phyloP scores from a whole-genome alignment of 2,329 filamentous ascomycete species.

The Mollisiaceae sp. region DNA sequence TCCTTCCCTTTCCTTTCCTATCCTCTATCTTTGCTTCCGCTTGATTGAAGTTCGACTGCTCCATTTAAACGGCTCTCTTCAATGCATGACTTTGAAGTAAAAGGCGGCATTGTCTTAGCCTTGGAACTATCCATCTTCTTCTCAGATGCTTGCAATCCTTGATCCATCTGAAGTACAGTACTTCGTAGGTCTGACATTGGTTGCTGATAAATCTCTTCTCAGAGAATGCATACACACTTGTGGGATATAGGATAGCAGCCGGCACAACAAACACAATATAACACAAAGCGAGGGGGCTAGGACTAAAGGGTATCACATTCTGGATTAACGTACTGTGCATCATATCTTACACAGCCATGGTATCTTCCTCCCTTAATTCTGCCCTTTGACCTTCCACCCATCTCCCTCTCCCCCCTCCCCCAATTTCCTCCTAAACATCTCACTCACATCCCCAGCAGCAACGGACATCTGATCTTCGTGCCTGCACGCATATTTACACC shows the following conservation, averaged over 20 bases:
- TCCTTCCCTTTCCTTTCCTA: no score
- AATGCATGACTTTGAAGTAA: no score
- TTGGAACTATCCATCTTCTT: no score
- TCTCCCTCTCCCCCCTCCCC: background rate
- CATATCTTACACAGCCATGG: constrained; percentile 27
- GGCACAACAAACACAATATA: background rate
- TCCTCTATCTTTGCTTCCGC: no score
- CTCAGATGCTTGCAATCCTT: no score
- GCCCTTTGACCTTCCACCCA: background rate
- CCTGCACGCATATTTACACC: constrained; percentile 31
- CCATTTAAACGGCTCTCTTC: no score
- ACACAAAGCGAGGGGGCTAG: background rate
- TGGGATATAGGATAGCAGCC: background rate
- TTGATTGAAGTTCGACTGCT: no score
- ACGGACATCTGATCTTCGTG: constrained; percentile 14
- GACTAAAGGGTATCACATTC: constrained; percentile 31
- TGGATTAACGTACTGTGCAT: constrained; percentile 25
- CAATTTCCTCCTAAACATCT: background rate
- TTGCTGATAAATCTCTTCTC: no score
- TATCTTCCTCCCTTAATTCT: constrained; percentile 17
- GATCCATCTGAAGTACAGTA: no score
- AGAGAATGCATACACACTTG: background rate
- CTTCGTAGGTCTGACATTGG: no score
- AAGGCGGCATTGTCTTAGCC: no score
- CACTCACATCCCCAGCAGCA: constrained; percentile 1